Evolutionary conservation across 768 basidiomycete species (phyloP), one percentile per base, ranked within the genome.

Genomic region (Leucosporidium scottii): DNA sequence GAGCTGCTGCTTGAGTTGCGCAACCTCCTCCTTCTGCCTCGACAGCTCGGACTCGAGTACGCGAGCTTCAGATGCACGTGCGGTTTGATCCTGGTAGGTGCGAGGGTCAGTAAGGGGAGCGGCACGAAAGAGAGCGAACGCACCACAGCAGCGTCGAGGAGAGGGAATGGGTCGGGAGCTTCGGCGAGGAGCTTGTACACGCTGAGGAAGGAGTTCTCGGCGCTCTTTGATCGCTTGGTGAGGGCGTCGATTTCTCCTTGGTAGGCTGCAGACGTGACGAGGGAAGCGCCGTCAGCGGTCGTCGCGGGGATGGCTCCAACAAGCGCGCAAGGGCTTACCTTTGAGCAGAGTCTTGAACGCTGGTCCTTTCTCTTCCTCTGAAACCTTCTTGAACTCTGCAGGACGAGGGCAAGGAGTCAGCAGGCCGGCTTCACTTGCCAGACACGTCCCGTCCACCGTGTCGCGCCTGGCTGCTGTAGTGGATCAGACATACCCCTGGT

Each of bases 161-260:
- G 82, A 13, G 96, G 96, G 77, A 94, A 96, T 21, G 96, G 96
- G 77, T 99, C 96, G 0, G 94, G 96, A 4, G 91, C 94, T 75
- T 99, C 96, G 0, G 94, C 93, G 12, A 99, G 80, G 27, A 94
- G 85, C 77, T 98, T 98, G 83, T 98, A 98, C 25, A 93, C 88
- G 74, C 87, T 91, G n/a, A 98, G 82, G 79, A 99, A 98, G 0
- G 93, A 90, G 75, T 89, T 93, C 82, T 99, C 96, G 15, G 93
- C 89, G 28, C 84, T 79, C 77, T 97, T 97, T 49, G 88, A 90
- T 13, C 96, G 88, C 73, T 90, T 89, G 0, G 94, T 98, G 71
- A 99, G 85, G 76, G 82, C 87, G 81, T 99, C 96, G 65, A 99
- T 97, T 80, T 98, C 96, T 4, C 87, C 84, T 79, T 98, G 94